phyloP scores from a whole-genome alignment of 371 early-diverging fungal genomes.

The Saksenaea oblongispora region DNA sequence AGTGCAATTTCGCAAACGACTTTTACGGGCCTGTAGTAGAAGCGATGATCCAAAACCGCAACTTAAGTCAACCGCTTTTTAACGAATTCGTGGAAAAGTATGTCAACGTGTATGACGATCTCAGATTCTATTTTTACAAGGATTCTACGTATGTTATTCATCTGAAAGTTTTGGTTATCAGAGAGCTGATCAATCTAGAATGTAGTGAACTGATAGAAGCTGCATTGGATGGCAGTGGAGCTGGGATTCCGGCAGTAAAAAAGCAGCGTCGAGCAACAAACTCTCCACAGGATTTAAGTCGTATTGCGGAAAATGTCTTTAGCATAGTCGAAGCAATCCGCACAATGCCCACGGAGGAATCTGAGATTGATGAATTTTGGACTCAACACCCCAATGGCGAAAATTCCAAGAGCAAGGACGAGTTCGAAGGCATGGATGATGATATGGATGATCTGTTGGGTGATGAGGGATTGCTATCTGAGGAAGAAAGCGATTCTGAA shows the following conservation, averaged over 20 bases:
- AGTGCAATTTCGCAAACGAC: constrained; percentile 54
- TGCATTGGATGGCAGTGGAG: constrained; percentile 22
- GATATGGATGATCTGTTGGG: constrained; percentile 25
- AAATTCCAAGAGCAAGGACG: constrained; percentile 13
- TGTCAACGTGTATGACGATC: constrained; percentile 78
- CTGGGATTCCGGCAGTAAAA: constrained; percentile 3
- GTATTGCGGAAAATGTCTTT: constrained; percentile 54
- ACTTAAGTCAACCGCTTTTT: constrained; percentile 61
- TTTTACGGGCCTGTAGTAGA: constrained; percentile 56
- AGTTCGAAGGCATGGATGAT: constrained; percentile 20
- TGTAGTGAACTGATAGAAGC: constrained; percentile 33
- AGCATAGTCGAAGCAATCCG: constrained; percentile 55
- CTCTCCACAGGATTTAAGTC: constrained; percentile 16
- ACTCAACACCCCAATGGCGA: constrained; percentile 49
- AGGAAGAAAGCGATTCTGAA: constrained; percentile 43
- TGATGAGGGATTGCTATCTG: constrained; percentile 33
- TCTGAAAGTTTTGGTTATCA: constrained; percentile 7
- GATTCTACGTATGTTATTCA: constrained; percentile 54
- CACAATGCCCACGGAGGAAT: constrained; percentile 61
- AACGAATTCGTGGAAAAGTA: constrained; percentile 69
- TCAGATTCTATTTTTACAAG: constrained; percentile 80
- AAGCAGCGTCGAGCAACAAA: constrained; percentile 5
- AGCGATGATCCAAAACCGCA: constrained; percentile 53
- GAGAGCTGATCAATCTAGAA: neutral
- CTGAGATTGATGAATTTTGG: constrained; percentile 68